phyloP scores from a whole-genome alignment of 495 filamentous ascomycete genomes.

The Thermothielavioides terrestris region DNA sequence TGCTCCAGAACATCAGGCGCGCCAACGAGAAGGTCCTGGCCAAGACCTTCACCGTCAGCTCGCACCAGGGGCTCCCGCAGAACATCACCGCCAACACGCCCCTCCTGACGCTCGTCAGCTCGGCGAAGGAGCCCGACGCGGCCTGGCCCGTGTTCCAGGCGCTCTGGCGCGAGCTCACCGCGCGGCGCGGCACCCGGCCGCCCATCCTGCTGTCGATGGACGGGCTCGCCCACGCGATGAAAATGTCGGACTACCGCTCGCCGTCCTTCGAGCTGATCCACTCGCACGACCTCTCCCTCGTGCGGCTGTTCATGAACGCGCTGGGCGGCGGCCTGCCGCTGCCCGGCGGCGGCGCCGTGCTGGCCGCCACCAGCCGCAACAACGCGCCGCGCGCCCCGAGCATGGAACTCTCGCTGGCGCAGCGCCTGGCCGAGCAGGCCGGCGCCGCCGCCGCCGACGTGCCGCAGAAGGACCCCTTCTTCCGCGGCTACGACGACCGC shows the following conservation, averaged over 20 bases:
- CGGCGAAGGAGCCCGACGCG: conserved; percentile 65
- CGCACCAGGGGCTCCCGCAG: conserved; percentile 52
- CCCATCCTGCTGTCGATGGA: conserved; percentile 75
- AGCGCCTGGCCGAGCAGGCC: conserved; percentile 35
- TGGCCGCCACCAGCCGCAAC: conserved; percentile 61
- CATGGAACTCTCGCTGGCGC: conserved; percentile 56
- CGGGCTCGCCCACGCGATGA: conserved; percentile 72
- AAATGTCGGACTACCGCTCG: conserved; percentile 58
- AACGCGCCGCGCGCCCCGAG: conserved; percentile 54
- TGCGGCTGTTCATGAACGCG: conserved; percentile 64
- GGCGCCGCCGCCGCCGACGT: conserved; percentile 23
- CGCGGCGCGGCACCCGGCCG: conserved; percentile 51
- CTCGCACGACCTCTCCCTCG: conserved; percentile 71
- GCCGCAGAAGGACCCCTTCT: conserved; percentile 54
- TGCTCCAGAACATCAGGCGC: conserved; percentile 59
- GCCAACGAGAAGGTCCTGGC: conserved; percentile 64
- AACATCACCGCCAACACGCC: conserved; percentile 50
- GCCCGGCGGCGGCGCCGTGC: conserved; percentile 67
- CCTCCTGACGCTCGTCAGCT: conserved; percentile 56
- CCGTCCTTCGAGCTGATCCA: conserved; percentile 65
- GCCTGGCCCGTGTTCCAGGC: conserved; percentile 77
- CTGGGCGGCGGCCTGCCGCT: conserved; percentile 53
- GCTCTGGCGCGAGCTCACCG: conserved; percentile 67
- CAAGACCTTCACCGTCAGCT: conserved; percentile 45
- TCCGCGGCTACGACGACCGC: conserved; percentile 55